Conservation (phyloP, 257 asterid genomes). For the Lavandula angustifolia region DNA sequence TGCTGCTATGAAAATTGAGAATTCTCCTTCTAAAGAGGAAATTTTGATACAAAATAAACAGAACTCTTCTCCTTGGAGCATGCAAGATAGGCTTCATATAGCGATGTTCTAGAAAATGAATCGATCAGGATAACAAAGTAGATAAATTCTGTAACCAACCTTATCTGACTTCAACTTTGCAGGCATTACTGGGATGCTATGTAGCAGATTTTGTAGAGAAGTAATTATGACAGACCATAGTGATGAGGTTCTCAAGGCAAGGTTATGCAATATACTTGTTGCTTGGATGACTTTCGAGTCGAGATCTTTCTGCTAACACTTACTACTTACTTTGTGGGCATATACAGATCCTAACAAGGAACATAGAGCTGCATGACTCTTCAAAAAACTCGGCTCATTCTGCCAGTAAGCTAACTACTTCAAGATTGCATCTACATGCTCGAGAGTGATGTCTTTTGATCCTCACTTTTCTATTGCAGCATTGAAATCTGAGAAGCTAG, state of each 20-base stretch:
- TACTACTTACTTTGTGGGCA: background rate
- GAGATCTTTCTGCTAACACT: conserved; percentile 27
- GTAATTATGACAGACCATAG: conserved; percentile 89
- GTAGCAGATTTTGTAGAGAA: conserved; percentile 77
- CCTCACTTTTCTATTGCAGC: conserved; percentile 41
- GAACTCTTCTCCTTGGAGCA: background rate
- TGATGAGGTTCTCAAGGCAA: conserved; percentile 94
- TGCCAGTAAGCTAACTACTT: conserved; percentile 52
- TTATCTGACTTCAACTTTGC: conserved; percentile 28
- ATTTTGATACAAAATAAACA: background rate
- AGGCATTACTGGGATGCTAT: conserved; percentile 89
- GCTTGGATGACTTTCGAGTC: conserved; percentile 27
- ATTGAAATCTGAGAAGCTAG: conserved; percentile 69
- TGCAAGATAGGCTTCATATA: background rate
- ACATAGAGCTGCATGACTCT: conserved; percentile 61
- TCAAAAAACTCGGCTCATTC: conserved; percentile 36
- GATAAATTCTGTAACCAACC: background rate
- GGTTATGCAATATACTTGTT: conserved; percentile 37
- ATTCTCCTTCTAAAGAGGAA: background rate
- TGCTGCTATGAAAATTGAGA: conserved; percentile 12
- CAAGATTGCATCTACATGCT: conserved; percentile 1
- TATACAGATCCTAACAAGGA: conserved; percentile 70
- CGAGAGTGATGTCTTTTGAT: conserved; percentile 24
- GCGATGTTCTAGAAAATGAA: background rate
- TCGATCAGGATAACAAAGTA: background rate